Evolutionary conservation across 1,139 yeast genomes (phyloP).

Genomic region (Taphrina confusa): DNA sequence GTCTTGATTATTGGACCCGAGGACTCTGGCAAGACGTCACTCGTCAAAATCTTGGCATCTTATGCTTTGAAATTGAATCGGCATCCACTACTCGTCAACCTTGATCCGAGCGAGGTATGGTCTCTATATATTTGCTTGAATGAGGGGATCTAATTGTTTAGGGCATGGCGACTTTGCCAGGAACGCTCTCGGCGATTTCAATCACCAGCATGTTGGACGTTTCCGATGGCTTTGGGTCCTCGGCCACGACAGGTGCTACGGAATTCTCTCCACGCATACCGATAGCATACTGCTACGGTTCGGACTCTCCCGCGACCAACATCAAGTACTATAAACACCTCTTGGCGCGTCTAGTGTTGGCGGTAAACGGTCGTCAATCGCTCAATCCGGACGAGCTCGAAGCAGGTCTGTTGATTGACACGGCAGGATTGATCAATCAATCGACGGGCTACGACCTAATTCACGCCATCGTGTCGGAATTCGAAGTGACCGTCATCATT

Average conservation of each 20-base stretch:
- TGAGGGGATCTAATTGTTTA: conserved; percentile 46
- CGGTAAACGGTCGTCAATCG: conserved; percentile 59
- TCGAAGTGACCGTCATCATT: conserved; percentile 51
- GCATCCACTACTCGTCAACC: conserved; percentile 72
- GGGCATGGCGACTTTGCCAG: conserved; percentile 54
- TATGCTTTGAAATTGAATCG: conserved; percentile 73
- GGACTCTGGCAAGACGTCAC: conserved; percentile 74
- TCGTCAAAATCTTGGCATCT: conserved; percentile 67
- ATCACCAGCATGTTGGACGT: conserved; percentile 78
- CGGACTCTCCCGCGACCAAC: conserved; percentile 62
- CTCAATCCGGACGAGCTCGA: conserved; percentile 49
- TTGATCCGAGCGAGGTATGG: conserved; percentile 67
- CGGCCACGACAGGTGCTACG: conserved; percentile 84
- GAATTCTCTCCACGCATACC: conserved; percentile 78
- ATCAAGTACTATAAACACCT: conserved; percentile 60
- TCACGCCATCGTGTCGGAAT: conserved; percentile 62
- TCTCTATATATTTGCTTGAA: background rate
- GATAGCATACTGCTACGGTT: conserved; percentile 75
- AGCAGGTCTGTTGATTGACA: conserved; percentile 76
- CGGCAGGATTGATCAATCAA: conserved; percentile 63
- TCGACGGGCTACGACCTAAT: conserved; percentile 53
- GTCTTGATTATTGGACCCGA: conserved; percentile 73
- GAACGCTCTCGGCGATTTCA: conserved; percentile 81
- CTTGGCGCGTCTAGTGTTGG: conserved; percentile 60
- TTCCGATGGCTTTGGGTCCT: conserved; percentile 76